A percentile compares a stretch with the other conserved stretches of the same genome.
Conservation (phyloP, 2,329 filamentous ascomycete species). For the Exophiala lecanii-corni region DNA sequence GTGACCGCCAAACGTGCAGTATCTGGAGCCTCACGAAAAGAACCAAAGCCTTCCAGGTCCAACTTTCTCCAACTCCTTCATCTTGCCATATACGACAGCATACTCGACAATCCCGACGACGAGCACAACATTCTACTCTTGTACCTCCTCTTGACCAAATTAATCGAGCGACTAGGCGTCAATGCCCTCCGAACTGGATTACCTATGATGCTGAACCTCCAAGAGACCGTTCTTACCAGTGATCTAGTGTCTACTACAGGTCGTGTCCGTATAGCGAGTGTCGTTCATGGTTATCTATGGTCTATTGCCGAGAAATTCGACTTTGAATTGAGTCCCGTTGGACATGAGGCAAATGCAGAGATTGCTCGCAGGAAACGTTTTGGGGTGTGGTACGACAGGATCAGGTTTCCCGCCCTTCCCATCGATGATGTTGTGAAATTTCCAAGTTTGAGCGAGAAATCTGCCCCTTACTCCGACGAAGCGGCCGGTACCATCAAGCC, state of each 20-base stretch:
- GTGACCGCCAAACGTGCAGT: slow-evolving; percentile 57
- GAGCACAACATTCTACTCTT: slow-evolving; percentile 72
- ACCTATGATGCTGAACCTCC: slow-evolving; percentile 83
- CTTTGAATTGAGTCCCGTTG: slow-evolving; percentile 65
- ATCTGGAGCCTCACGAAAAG: slow-evolving; percentile 61
- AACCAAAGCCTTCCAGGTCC: slow-evolving; percentile 56
- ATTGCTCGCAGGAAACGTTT: slow-evolving; percentile 69
- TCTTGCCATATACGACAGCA: slow-evolving; percentile 83
- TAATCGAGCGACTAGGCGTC: slow-evolving; percentile 74
- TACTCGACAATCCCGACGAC: slow-evolving; percentile 65
- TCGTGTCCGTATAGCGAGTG: slow-evolving; percentile 74
- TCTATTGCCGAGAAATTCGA: slow-evolving; percentile 71
- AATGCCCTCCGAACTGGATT: slow-evolving; percentile 75
- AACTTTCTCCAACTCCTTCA: slow-evolving; percentile 79
- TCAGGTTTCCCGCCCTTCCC: slow-evolving; percentile 64
- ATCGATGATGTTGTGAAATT: slow-evolving; percentile 58
- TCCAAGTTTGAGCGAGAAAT: slow-evolving; percentile 28
- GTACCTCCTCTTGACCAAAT: slow-evolving; percentile 68
- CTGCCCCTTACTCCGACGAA: slow-evolving; percentile 46
- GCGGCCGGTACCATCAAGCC: slow-evolving; percentile 63
- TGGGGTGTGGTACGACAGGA: slow-evolving; percentile 71
- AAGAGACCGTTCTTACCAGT: slow-evolving; percentile 64
- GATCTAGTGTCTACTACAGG: slow-evolving; percentile 53
- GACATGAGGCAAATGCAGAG: slow-evolving; percentile 68
- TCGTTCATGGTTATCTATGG: slow-evolving; percentile 89